Evolutionary conservation across 2,329 filamentous ascomycete genomes (phyloP).

Genomic region (Trichoderma cornu-damae): DNA sequence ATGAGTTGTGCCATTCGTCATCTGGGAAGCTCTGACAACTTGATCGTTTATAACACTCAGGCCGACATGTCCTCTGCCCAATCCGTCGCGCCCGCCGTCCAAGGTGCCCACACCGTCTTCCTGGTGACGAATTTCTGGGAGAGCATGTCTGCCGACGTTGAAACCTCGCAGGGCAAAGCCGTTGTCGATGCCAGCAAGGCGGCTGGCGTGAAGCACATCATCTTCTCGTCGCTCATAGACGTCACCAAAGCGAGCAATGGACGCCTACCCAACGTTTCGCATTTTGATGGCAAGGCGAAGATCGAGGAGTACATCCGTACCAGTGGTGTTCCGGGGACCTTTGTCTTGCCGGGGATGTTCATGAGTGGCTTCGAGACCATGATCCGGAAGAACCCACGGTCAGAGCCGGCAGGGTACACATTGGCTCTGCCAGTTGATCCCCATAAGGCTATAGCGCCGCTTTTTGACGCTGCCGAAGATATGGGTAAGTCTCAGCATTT

Average conservation of each 20-base stretch:
- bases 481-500: slow-evolving; percentile 34
- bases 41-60: slow-evolving; percentile 22
- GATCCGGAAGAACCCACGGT: slow-evolving; percentile 25
- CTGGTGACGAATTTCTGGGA: slow-evolving; percentile 39
- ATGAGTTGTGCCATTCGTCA: too few relatives aligned
- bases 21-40: neutral
- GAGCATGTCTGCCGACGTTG: slow-evolving; percentile 30
- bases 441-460: slow-evolving; percentile 33
- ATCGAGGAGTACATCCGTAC: slow-evolving; percentile 53
- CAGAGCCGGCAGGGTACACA: slow-evolving; percentile 28
- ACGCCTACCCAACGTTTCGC: slow-evolving; percentile 35
- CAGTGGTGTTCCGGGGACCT: slow-evolving; percentile 45
- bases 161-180: slow-evolving; percentile 41
- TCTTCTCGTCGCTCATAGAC: slow-evolving; percentile 44
- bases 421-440: slow-evolving; percentile 29
- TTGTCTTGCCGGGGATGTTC: slow-evolving; percentile 49
- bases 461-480: slow-evolving; percentile 36
- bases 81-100: slow-evolving; percentile 36
- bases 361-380: slow-evolving; percentile 45
- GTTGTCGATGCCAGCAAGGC: slow-evolving; percentile 43
- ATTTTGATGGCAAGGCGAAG: slow-evolving; percentile 54
- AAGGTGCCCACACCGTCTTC: slow-evolving; percentile 41
- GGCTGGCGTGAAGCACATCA: slow-evolving; percentile 40
- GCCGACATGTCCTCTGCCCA: slow-evolving; percentile 38
- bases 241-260: slow-evolving; percentile 36